Evolutionary conservation across 169 alveolate species (phyloP), one percentile per base, ranked within the genome.

Genomic region (Perkinsus marinus): DNA sequence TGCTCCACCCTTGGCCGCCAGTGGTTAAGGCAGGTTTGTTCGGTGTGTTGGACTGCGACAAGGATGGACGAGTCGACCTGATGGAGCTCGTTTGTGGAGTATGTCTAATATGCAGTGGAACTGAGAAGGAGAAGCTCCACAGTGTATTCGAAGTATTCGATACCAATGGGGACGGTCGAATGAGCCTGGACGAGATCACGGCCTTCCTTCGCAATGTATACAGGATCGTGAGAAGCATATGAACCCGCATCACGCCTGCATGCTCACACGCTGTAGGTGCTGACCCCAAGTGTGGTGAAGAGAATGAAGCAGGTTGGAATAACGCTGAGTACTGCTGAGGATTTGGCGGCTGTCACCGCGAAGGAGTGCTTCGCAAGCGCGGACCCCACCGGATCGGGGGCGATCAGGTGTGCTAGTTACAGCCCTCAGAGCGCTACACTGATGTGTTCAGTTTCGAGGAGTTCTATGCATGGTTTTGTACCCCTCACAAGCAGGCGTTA

Each of bases 71-170:
- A 38, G 38, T 90, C n/a, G 91, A 90, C n/a, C 91, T 47, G 69
- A 90, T 90, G 91, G 91, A 90, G 69, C 36, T 90, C 68, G 22
- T 43, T 41, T 90, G 79, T 41, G 91, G 91, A 17, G 34, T 90
- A 36, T 37, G 39, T n/a, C 30, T 90, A 69, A 19, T 90, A 34
- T 90, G 91, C 91, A 39, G 57, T 38, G 91, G 91, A 0, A 90
- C 91, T 10, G 91, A 90, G 91, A 57, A 90, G n/a, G 91, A 90
- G 69, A 90, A 90, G 69, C 43, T 90, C 5, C 69, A 90, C 36
- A 57, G 69, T 7, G 69, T 90, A 2, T 90, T 90, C 39, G 91
- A 90, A 39, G 22, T 10, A 36, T 90, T 90, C 39, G 91, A 90
- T n/a, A 39, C 34, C 37, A 26, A 90, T 37, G 91, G 91, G n/a